Base-by-base conservation (phyloP, 2,329 filamentous ascomycete genomes). In the Aspergillus ochraceoroseus region DNA sequence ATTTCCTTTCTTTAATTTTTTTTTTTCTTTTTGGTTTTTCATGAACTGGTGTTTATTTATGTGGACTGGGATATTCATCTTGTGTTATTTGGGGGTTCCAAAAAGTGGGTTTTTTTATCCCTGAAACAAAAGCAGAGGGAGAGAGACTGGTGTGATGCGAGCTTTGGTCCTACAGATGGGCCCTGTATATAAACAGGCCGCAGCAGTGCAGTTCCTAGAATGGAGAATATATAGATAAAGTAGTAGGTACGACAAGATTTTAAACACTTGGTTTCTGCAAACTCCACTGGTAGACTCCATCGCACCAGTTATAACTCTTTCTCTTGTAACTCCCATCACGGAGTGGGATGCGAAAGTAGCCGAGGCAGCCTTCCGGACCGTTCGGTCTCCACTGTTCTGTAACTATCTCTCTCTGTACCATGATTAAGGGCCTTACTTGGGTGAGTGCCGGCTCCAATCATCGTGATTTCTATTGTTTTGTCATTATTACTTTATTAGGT, bases 161-260 rank as follows among this genome's bases (percentile, higher is more conserved):
- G 48, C 29, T 29, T 48, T 38, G 43, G 40, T 54, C 40, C 46
- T 49, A 32, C 49, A 32, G 34, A 45, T 42, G 44, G 38, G 39
- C 25, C 38, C 46, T 62, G 58, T 63, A 63, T 54, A 63, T 62
- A 61, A 53, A 53, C 56, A 53, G 48, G 45, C 35, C 45, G 45
- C 26, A 29, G 48, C 49, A 44, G 40, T 36, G n/a, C 34, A 35
- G 28, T 50, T 50, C 29, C 31, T 50, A 41, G 22, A 38, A 41
- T 32, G 35, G 25, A 33, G 19, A 37, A 28, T 6, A 20, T 13
- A 22, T 17, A 13, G 14, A 28, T 27, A 41, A 13, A 37, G 18
- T n/a, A n/a, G n/a, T n/a, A n/a, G n/a, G n/a, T n/a, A n/a, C n/a
- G n/a, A n/a, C n/a, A n/a, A 35, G 13, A 41, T 22, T 22, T 9